Conservation (phyloP, 2,329 filamentous ascomycete species). For the Aureobasidium sp. region DNA sequence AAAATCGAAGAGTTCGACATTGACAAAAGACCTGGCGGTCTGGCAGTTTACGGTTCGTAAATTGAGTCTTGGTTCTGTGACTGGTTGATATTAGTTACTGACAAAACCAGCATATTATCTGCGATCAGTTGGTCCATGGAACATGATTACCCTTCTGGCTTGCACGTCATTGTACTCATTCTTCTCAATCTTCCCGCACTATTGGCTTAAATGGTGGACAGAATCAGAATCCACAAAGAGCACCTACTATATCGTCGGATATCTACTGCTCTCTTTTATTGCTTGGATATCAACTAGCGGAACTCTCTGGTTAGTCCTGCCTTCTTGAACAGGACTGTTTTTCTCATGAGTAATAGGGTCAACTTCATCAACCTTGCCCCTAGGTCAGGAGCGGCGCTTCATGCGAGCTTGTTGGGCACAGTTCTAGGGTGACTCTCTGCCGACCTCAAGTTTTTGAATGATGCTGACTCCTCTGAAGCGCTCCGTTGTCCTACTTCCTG, state of each 20-base stretch:
- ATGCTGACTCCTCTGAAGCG: background rate
- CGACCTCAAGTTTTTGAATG: background rate
- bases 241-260: slow-evolving; percentile 27
- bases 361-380: slow-evolving; percentile 49
- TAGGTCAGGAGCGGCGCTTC: slow-evolving; percentile 43
- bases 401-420: slow-evolving; percentile 25
- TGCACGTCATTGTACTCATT: slow-evolving; percentile 21
- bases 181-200: slow-evolving; percentile 24
- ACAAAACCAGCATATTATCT: slow-evolving; percentile 1
- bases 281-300: slow-evolving; percentile 25
- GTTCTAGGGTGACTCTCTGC: background rate
- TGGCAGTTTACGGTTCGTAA: slow-evolving; percentile 29
- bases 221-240: slow-evolving; percentile 33
- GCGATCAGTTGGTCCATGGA: background rate
- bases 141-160: slow-evolving; percentile 22
- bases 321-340: background rate
- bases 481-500: slow-evolving; percentile 33
- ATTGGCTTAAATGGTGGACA: slow-evolving; percentile 46
- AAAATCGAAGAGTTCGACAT: background rate
- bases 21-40: slow-evolving; percentile 31
- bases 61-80: no score
- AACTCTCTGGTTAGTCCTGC: slow-evolving; percentile 25
- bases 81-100: background rate
- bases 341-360: slow-evolving; percentile 27
- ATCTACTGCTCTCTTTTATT: slow-evolving; percentile 6